Conservation (phyloP, 2,329 filamentous ascomycete genomes). For the Septoria petroselini region DNA sequence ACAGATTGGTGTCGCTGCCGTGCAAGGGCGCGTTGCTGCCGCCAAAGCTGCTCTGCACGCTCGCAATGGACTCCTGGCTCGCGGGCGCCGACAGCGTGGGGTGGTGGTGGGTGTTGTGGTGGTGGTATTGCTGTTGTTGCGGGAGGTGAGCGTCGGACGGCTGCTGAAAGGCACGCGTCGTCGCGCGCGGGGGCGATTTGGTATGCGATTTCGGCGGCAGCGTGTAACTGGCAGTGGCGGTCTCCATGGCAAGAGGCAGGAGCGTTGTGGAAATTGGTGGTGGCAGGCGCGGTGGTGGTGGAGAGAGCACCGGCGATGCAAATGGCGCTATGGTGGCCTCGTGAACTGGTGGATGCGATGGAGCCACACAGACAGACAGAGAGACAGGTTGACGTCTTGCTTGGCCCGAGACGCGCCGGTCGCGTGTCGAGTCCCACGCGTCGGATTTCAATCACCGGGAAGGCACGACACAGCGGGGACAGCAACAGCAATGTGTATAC, state of each 20-base stretch:
- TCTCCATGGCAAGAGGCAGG: conserved; percentile 20
- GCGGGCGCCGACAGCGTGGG: conserved; percentile 31
- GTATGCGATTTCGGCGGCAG: conserved; percentile 11
- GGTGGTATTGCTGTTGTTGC: conserved; percentile 11
- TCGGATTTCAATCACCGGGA: no score
- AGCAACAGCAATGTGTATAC: no score
- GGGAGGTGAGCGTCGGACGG: conserved; percentile 11
- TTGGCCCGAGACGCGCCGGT: conserved; percentile 2
- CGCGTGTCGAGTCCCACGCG: neutral
- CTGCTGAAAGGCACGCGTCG: conserved; percentile 31
- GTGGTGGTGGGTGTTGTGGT: conserved; percentile 1
- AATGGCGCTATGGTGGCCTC: conserved; percentile 3
- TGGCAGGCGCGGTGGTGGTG: neutral
- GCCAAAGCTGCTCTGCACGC: conserved; percentile 29
- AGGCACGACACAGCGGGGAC: neutral
- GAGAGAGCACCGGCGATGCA: neutral
- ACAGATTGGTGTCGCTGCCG: conserved; percentile 31
- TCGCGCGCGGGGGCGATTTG: conserved; percentile 14
- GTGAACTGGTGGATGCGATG: conserved; percentile 1
- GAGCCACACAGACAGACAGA: no score
- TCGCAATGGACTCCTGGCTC: conserved; percentile 34
- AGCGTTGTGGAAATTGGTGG: neutral
- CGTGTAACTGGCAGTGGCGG: conserved; percentile 22
- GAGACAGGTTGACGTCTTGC: no score
- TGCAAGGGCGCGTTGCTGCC: conserved; percentile 23